Evolutionary conservation across 495 filamentous ascomycete genomes (phyloP).

Genomic region (Penicillium desertorum): DNA sequence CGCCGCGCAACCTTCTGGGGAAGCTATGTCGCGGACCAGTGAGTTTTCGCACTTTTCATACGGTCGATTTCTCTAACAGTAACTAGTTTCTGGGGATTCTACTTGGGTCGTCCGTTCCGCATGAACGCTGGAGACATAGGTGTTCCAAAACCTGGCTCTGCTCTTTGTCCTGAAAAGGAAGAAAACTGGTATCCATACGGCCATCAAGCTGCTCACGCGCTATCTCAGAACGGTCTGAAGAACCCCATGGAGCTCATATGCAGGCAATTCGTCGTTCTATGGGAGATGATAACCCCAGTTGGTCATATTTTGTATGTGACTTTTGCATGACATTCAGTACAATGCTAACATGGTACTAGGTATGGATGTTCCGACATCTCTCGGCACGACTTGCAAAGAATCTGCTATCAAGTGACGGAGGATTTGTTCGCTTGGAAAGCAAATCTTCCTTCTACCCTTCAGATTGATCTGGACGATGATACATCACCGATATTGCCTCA

Average conservation of each 20-base stretch:
- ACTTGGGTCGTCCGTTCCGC: slow-evolving; percentile 47
- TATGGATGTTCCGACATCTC: slow-evolving; percentile 49
- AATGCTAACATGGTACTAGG: slow-evolving; percentile 25
- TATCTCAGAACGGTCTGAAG: slow-evolving; percentile 27
- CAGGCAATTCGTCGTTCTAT: slow-evolving; percentile 47
- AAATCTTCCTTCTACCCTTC: slow-evolving; percentile 43
- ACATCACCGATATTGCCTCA: slow-evolving; percentile 43
- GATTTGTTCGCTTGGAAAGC: slow-evolving; percentile 50
- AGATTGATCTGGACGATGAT: slow-evolving; percentile 43
- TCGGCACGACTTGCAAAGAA: slow-evolving; percentile 45
- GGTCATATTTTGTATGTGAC: slow-evolving; percentile 48
- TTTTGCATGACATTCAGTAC: background rate
- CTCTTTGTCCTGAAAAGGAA: slow-evolving; percentile 36
- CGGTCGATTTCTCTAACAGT: background rate
- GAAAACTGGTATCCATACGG: slow-evolving; percentile 48
- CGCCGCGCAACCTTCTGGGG: slow-evolving; percentile 51
- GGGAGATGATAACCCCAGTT: slow-evolving; percentile 51
- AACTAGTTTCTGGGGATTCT: slow-evolving; percentile 50
- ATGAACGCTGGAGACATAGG: slow-evolving; percentile 49
- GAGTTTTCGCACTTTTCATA: slow-evolving; percentile 16
- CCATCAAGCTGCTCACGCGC: slow-evolving; percentile 25
- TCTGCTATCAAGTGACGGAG: slow-evolving; percentile 44
- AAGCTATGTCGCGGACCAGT: slow-evolving; percentile 52
- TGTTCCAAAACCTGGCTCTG: slow-evolving; percentile 44
- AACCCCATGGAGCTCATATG: slow-evolving; percentile 45